Conservation (phyloP, 208 protist genomes). For the Acanthamoeba triangularis region DNA sequence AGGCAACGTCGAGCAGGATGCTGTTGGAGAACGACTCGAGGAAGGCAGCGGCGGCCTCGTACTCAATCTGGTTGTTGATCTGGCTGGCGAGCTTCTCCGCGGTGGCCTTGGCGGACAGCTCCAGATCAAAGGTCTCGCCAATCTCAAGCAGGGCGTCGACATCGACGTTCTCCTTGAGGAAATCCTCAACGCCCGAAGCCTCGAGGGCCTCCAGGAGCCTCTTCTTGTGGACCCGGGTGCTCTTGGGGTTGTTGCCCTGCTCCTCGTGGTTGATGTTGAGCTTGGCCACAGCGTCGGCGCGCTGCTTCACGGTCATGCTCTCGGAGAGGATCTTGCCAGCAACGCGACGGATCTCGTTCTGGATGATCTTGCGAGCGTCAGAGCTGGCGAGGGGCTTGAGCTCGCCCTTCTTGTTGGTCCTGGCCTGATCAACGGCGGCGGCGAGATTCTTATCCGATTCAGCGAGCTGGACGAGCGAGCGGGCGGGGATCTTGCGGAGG, state of each 20-base stretch:
- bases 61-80: conserved; percentile 46
- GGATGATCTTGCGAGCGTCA: conserved; percentile 58
- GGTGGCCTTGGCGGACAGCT: not conserved
- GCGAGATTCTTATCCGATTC: conserved; percentile 45
- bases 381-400: not conserved
- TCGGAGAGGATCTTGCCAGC: conserved; percentile 41
- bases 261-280: conserved; percentile 76
- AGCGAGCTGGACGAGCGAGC: conserved; percentile 59
- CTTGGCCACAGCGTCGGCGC: conserved; percentile 26
- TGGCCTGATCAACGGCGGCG: not conserved
- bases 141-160: conserved; percentile 31
- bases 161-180: conserved; percentile 38
- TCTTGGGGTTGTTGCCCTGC: conserved; percentile 74
- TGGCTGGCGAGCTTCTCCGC: conserved; percentile 42
- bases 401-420: conserved; percentile 58
- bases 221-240: conserved; percentile 58
- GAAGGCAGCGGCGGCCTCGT: conserved; percentile 10
- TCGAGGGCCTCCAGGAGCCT: conserved; percentile 52
- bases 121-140: not conserved
- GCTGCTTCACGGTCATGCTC: conserved; percentile 47
- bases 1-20: conserved; percentile 60
- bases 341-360: conserved; percentile 38
- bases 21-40: conserved; percentile 59
- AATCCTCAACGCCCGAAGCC: not conserved
- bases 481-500: conserved; percentile 31